Percentiles rank a stretch among this genome's conserved stretches.
Conservation (phyloP, 2,329 filamentous ascomycete species). For the Exophiala sideris region DNA sequence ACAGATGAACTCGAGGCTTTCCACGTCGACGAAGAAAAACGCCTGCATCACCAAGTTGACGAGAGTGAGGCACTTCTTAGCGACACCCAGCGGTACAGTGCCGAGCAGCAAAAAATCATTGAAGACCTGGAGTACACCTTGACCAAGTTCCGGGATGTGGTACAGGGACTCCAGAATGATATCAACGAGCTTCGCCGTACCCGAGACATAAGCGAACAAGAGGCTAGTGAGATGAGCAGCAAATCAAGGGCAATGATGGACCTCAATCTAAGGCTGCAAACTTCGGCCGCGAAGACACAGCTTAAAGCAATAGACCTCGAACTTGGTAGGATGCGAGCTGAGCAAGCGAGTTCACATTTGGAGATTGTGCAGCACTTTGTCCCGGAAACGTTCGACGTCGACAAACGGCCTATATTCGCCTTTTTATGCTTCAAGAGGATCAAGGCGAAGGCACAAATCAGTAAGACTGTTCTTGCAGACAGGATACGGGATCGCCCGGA, state of each 20-base stretch:
- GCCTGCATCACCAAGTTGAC: constrained; percentile 90
- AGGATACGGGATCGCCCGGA: constrained; percentile 66
- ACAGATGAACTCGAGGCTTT: constrained; percentile 93
- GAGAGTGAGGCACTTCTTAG: constrained; percentile 78
- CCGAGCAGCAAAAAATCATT: constrained; percentile 73
- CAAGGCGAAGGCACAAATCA: constrained; percentile 78
- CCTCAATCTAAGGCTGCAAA: constrained; percentile 88
- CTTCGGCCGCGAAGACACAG: constrained; percentile 85
- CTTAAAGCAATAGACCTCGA: constrained; percentile 93
- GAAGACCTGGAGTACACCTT: constrained; percentile 90
- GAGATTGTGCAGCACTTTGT: constrained; percentile 85
- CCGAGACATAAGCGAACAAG: constrained; percentile 80
- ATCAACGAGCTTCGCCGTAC: constrained; percentile 89
- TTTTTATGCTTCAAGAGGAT: constrained; percentile 84
- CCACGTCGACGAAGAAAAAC: constrained; percentile 68
- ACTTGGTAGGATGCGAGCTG: constrained; percentile 77
- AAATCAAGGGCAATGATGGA: constrained; percentile 95
- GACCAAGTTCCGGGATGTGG: constrained; percentile 81
- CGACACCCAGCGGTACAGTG: constrained; percentile 72
- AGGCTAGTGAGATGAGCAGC: constrained; percentile 84
- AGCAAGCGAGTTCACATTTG: constrained; percentile 84
- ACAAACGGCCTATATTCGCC: constrained; percentile 82
- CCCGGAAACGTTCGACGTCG: constrained; percentile 75
- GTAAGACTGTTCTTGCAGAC: constrained; percentile 76
- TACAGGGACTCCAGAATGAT: constrained; percentile 78